These are phyloP conservation scores for Neonectria magnoliae DNA, from an alignment of 2,329 filamentous ascomycete genomes.

Conservation along the genomic window DNA sequence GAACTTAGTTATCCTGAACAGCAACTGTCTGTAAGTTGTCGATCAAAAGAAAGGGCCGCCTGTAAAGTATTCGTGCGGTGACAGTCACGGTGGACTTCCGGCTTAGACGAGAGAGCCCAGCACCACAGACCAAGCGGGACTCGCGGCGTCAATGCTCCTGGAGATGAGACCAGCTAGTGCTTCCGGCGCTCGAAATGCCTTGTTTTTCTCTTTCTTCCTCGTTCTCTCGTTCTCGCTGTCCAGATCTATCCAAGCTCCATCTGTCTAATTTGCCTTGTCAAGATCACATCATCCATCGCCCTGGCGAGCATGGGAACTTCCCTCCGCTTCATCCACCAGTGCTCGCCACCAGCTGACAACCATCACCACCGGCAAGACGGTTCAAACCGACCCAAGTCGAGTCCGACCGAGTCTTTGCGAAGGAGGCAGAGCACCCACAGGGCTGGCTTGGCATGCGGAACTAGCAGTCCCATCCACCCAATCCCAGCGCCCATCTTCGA, in stretches of 20 bases:
- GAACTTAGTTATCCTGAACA: no score
- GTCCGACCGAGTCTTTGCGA: not conserved
- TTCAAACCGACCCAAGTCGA: not conserved
- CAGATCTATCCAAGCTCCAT: not conserved
- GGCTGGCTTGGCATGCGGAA: constrained; percentile 1
- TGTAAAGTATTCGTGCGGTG: not conserved
- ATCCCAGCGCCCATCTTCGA: not conserved
- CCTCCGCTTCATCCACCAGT: no score
- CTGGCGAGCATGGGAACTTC: not conserved
- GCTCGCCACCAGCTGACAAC: not conserved
- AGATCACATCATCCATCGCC: not conserved
- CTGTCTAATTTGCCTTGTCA: not conserved
- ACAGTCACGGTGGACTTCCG: not conserved
- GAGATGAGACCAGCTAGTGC: not conserved
- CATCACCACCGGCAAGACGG: not conserved
- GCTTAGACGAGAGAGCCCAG: not conserved
- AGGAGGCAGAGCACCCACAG: not conserved
- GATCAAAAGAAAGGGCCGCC: not conserved
- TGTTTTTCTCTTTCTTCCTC: no score
- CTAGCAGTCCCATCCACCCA: not conserved
- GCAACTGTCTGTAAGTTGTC: no score
- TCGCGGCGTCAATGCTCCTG: not conserved
- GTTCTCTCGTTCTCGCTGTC: no score
- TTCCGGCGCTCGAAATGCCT: not conserved
- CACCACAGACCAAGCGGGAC: not conserved